phyloP scores from a whole-genome alignment of 2,329 filamentous ascomycete genomes.

The Trichoderma atrobrunneum region DNA sequence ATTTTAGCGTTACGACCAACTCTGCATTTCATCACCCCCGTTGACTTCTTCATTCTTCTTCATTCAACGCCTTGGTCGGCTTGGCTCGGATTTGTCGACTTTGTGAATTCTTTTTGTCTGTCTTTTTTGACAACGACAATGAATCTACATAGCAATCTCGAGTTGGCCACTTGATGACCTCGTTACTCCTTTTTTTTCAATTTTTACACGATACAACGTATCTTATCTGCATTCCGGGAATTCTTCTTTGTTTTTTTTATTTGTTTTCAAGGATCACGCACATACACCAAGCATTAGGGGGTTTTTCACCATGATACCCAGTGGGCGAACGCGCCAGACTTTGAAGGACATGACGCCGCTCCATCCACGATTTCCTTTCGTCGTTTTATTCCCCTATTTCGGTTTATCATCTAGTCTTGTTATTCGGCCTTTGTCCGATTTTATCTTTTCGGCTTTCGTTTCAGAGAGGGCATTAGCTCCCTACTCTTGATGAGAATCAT shows the following conservation, averaged over 20 bases:
- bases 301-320: constrained; percentile 39
- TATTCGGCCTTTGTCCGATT: neutral
- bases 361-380: constrained; percentile 33
- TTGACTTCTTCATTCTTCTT: neutral
- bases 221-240: constrained; percentile 7
- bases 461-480: neutral
- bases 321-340: constrained; percentile 37
- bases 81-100: neutral
- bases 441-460: neutral
- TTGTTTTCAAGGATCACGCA: constrained; percentile 23
- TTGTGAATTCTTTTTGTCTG: neutral
- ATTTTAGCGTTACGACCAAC: neutral
- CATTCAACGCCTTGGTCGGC: neutral
- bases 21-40: neutral
- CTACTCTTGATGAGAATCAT: constrained; percentile 13
- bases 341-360: constrained; percentile 37
- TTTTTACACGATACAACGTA: constrained; percentile 7
- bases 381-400: constrained; percentile 15
- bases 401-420: constrained; percentile 3
- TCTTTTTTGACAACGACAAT: neutral
- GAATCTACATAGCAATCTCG: neutral
- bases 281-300: constrained; percentile 36
- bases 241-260: neutral
- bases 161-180: neutral
- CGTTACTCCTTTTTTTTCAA: neutral